phyloP scores from a whole-genome alignment of 805 yeast species.

The Metschnikowia koreensis region DNA sequence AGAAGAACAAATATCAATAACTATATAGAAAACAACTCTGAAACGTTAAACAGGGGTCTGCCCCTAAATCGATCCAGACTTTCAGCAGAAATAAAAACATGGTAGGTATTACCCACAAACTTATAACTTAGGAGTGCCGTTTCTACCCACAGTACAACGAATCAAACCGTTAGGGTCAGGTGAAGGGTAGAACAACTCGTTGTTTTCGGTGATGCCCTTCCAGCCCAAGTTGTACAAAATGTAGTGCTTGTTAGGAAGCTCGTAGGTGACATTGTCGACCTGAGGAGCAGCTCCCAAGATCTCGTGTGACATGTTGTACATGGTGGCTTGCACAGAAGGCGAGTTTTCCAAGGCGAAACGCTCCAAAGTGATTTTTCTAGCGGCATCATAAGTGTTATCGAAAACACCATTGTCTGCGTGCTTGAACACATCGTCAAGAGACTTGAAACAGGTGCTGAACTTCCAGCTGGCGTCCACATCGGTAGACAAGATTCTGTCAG shows the following conservation, averaged over 20 bases:
- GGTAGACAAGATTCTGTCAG: slow-evolving; percentile 84
- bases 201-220: slow-evolving; percentile 80
- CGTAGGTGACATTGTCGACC: slow-evolving; percentile 65
- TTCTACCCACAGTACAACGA: slow-evolving; percentile 80
- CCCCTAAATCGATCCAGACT: no score
- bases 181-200: slow-evolving; percentile 83
- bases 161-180: slow-evolving; percentile 93
- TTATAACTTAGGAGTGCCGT: slow-evolving; percentile 45
- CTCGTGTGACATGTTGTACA: slow-evolving; percentile 85
- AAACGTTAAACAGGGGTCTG: no score
- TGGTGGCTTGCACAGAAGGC: slow-evolving; percentile 94
- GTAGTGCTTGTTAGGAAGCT: slow-evolving; percentile 90
- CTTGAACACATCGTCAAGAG: slow-evolving; percentile 48
- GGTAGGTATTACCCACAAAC: not conserved
- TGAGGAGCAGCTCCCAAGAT: slow-evolving; percentile 59
- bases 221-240: slow-evolving; percentile 76
- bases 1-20: no score
- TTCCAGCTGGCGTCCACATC: slow-evolving; percentile 76
- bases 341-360: slow-evolving; percentile 83
- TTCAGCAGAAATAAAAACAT: not conserved
- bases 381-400: slow-evolving; percentile 60
- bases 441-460: slow-evolving; percentile 46
- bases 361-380: slow-evolving; percentile 67
- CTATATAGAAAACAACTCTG: no score
- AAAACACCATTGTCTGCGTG: slow-evolving; percentile 62